Evolutionary conservation across 768 basidiomycete genomes (phyloP), one percentile per base, ranked within the genome.

Genomic region (Lyophyllum atratum): DNA sequence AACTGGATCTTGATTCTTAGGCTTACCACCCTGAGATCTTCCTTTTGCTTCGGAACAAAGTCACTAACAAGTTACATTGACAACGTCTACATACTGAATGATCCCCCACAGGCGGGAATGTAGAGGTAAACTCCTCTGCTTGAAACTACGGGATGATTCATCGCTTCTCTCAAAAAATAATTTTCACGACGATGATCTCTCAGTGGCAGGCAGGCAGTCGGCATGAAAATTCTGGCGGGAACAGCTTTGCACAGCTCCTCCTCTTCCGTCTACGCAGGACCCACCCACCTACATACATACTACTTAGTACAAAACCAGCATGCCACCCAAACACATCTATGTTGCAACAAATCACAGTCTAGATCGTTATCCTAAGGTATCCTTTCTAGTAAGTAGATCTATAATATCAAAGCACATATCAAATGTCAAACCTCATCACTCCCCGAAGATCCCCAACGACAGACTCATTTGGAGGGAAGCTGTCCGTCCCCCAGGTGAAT

Each of bases 401-500:
- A 26, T 17, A 26, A 49, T 49, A 49, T 31, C n/a, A 26, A 10
- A 15, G 5, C 7, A 31, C 25, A 44, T 37, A 51, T 50, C 33
- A 11, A 28, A 24, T 43, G 29, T 52, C 42, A 45, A 11, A 10
- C 28, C 43, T 26, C 49, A 29, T 49, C 33, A 47, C 19, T 4
- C 54, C 11, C 29, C 5, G 6, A 31, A 31, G 29, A 31, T 31
- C 29, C 11, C 6, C 5, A 31, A 11, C 29, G 11, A 31, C 11
- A 31, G 15, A n/a, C 39, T 15, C 59, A 49, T 15, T 58, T 58
- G 26, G 56, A 4, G 1, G 34, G 56, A 11, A 62, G 55, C 34
- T 75, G 69, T 15, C 77, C 77, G 54, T 80, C 74, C 3, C 75
- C 76, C n/a, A 77, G 61, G 44, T 71, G 67, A 1, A 78, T 60